Evolutionary conservation across 441 rosid genomes (phyloP), one percentile per base, ranked within the genome.

Genomic region (Gossypium davidsonii): DNA sequence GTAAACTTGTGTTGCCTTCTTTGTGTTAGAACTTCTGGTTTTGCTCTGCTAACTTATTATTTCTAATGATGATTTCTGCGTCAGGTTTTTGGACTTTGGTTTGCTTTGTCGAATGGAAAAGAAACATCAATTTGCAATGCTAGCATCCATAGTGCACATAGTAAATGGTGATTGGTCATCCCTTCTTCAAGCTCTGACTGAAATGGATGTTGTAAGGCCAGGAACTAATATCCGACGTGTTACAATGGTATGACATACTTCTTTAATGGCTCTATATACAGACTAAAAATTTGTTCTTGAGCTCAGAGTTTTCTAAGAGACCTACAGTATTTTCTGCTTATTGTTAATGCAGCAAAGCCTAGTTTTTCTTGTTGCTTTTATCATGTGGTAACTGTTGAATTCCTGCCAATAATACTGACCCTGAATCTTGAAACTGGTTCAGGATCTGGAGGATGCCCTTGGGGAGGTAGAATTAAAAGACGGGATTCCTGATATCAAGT

Each of bases 1-100:
- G 97, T 94, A 92, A 37, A 9, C 42, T 78, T 70, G 53, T 49
- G 57, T 59, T 71, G 57, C 58, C 73, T 65, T 73, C 46, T 46
- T 49, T 48, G 66, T 75, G 67, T n/a, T 66, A 61, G 37, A 68
- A 71, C 73, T 25, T 25, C 26, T 62, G 37, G 61, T 67, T 75
- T 70, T 60, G 26, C 61, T 17, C 31, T 67, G 67, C 64, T 77
- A 18, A 55, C 60, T 66, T 76, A 79, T 75, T 55, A 67, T 70
- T 68, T 48, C 55, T 66, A 37, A 17, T 77, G 77, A 49, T 83
- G 31, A 70, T 34, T 72, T 79, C 70, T 67, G 15, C 64, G 72
- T 77, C 85, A 94, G 98, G 78, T 94, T 92, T 84, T 79, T 94
- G 85, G 98, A 94, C 85, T 94, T 94, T 73, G 98, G 97, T 74